Evolutionary conservation across 163 green algal genomes (phyloP).

Genomic region (Scenedesmus sp.): DNA sequence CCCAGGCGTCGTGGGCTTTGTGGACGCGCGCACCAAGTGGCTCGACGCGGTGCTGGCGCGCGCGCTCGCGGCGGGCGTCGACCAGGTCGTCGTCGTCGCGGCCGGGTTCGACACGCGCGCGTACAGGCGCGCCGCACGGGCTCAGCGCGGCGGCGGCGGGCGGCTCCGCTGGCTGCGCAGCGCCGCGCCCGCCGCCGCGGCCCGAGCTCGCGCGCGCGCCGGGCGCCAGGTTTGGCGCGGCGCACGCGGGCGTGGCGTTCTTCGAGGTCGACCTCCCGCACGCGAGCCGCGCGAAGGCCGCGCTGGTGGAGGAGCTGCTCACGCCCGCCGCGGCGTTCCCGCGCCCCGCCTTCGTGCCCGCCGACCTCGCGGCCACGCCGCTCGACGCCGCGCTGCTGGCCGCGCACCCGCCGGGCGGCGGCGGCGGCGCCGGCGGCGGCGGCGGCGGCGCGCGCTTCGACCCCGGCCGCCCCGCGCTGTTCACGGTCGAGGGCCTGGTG

Average conservation of each 20-base stretch:
- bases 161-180: no score
- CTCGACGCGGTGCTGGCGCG: conserved; percentile 63
- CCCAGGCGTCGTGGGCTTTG: conserved; percentile 71
- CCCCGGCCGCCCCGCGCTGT: conserved; percentile 41
- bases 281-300: conserved; percentile 57
- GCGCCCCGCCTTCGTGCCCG: conserved; percentile 62
- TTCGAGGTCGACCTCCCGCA: conserved; percentile 74
- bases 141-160: conserved; percentile 14
- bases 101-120: conserved; percentile 77
- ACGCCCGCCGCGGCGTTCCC: conserved; percentile 32
- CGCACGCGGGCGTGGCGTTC: conserved; percentile 33
- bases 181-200: no score
- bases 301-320: conserved; percentile 61
- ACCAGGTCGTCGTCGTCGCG: conserved; percentile 71
- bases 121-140: conserved; percentile 62
- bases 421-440: not conserved
- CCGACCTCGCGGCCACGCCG: conserved; percentile 59
- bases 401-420: conserved; percentile 22
- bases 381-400: conserved; percentile 56
- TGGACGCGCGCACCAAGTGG: conserved; percentile 79
- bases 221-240: conserved; percentile 35
- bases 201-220: no score
- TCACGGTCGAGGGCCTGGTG: conserved; percentile 55
- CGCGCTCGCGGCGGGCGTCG: not conserved
- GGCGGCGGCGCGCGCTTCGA: conserved; percentile 55